Evolutionary conservation across 805 yeast genomes (phyloP).

Genomic region (Hagleromyces aurorensis): DNA sequence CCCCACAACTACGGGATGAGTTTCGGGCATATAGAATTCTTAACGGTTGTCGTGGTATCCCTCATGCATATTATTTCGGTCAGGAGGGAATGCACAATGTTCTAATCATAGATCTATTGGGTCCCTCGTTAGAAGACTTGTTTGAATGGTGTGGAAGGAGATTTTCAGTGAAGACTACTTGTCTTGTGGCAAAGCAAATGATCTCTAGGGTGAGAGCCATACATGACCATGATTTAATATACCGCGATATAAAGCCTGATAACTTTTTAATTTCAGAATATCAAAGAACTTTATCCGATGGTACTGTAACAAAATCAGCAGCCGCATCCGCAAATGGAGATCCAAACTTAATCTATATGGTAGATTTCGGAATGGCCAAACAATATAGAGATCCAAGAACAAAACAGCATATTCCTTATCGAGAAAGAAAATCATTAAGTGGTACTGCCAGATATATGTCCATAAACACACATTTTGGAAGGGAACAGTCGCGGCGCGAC

Average conservation of each 20-base stretch:
- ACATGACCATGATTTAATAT: constrained; percentile 69
- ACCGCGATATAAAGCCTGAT: constrained; percentile 79
- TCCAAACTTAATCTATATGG: constrained; percentile 74
- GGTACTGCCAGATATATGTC: constrained; percentile 99
- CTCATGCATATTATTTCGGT: constrained; percentile 79
- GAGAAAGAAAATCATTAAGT: constrained; percentile 90
- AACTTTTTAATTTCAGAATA: constrained; percentile 51
- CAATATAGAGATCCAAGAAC: constrained; percentile 96
- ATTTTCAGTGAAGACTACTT: constrained; percentile 64
- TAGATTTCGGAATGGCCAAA: constrained; percentile 98
- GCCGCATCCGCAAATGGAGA: constrained; percentile 54
- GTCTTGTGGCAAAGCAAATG: constrained; percentile 73
- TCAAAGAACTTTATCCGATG: constrained; percentile 18
- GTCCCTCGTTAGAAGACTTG: constrained; percentile 76
- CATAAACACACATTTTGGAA: constrained; percentile 92
- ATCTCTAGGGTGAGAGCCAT: constrained; percentile 61
- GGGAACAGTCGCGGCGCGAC: constrained; percentile 94
- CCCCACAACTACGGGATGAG: constrained; percentile 78
- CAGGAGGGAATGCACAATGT: constrained; percentile 80
- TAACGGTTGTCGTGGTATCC: constrained; percentile 63
- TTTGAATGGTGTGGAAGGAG: constrained; percentile 84
- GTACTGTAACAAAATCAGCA: constrained; percentile 13
- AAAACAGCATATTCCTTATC: constrained; percentile 89
- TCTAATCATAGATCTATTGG: constrained; percentile 64
- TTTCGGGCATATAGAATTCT: constrained; percentile 69